Evolutionary conservation across 805 yeast genomes (phyloP), one percentile per base, ranked within the genome.

Genomic region (Yarrowia deformans): DNA sequence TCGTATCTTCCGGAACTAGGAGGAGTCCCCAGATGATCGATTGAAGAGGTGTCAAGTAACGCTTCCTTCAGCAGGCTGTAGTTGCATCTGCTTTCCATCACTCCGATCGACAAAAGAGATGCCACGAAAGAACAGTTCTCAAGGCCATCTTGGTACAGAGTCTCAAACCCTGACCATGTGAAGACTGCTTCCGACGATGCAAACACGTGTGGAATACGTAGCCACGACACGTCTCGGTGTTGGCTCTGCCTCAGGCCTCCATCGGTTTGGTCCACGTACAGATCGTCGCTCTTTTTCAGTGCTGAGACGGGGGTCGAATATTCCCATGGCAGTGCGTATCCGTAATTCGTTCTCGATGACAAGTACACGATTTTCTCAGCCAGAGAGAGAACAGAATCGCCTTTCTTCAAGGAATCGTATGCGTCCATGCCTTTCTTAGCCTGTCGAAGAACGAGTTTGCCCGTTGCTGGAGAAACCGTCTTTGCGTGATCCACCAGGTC

Each of bases 81-180:
- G 2, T 48, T 48, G 39, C 46, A 40, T 3, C 75, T 58, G 49
- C 70, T 69, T 7, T 74, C 73, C 29, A 74, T 74, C 19, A 77
- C 76, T 0, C 80, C 74, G 0, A 88, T 77, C 0, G 91, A 84
- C 16, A 90, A 78, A 16, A 90, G 74, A 0, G 93, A 81, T 1
- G 93, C 87, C 3, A 91, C 90, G 74, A 91, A 86, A 0, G 97
- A 90, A 77, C 97, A 91, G 76, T 91, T 88, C 9, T 86, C 80
- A n/a, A 76, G 67, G 3, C 74, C 67, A 42, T 74, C 76, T 69
- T 78, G 77, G 37, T 60, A 68, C 8, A 67, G 72, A 12, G 70
- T 69, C 42, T 56, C 66, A 18, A 49, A 42, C 23, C 69, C 61
- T n/a, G 42, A 14, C 69, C 60, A 52, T 7, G 61, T 66, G 61